Percentiles rank a stretch among this genome's conserved stretches.
Evolutionary conservation across 305 asterid genomes (phyloP).

Genomic region (Stenogyne calaminthoides): DNA sequence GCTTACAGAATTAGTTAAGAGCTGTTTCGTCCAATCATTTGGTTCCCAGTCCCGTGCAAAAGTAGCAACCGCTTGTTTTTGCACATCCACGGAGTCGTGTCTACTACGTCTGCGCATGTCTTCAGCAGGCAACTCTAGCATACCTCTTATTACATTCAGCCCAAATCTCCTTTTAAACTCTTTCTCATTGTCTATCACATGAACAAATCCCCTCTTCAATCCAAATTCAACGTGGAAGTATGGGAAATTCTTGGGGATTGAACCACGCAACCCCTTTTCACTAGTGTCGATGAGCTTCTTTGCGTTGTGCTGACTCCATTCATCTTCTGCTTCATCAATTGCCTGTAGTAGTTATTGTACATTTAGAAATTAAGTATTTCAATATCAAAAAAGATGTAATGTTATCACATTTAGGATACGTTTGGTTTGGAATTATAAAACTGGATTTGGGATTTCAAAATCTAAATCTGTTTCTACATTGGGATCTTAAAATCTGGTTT

Average conservation of each 20-base stretch:
- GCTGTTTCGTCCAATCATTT: too few relatives aligned
- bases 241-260: too few relatives aligned
- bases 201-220: conserved; percentile 78
- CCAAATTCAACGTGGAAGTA: conserved; percentile 95
- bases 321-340: conserved; percentile 93
- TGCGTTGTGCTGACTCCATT: conserved; percentile 97
- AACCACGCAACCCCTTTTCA: conserved; percentile 76
- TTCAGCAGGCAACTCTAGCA: conserved; percentile 79
- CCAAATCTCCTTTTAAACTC: conserved; percentile 81
- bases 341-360: conserved; percentile 52
- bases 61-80: conserved; percentile 73
- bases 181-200: conserved; percentile 83
- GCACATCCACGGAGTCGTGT: conserved; percentile 64
- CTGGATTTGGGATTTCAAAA: too few relatives aligned
- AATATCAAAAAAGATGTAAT: not conserved
- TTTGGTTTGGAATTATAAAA: too few relatives aligned
- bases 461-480: too few relatives aligned
- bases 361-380: conserved; percentile 2
- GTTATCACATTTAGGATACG: too few relatives aligned
- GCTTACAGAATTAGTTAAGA: too few relatives aligned
- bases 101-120: conserved; percentile 79
- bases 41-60: too few relatives aligned
- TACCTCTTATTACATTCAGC: conserved; percentile 76
- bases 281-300: conserved; percentile 95
- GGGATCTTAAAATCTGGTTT: too few relatives aligned